Evolutionary conservation across 495 filamentous ascomycete species (phyloP), one percentile per base, ranked within the genome.

Genomic region (Aspergillus avenaceus): DNA sequence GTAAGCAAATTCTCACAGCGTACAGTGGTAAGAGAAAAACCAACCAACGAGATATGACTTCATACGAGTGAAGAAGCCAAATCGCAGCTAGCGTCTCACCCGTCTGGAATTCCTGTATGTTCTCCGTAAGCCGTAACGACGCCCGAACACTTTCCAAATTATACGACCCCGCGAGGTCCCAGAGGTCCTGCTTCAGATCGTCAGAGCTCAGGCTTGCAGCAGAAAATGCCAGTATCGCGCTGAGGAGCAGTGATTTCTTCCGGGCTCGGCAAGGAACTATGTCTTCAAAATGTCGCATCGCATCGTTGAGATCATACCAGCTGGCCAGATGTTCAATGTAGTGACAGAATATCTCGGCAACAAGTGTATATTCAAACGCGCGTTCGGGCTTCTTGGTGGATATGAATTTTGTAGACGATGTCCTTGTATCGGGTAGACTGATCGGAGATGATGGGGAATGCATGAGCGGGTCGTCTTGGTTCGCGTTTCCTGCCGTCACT

Each of bases 281-380:
- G n/a, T 55, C 60, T 9, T 54, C 47, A 44, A 70, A 71, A 18
- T 55, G 56, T 3, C 55, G 55, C 2, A 53, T 46, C n/a, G 44
- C 34, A 37, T 69, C 66, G 40, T 64, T 65, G 0, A 70, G 61
- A 52, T 70, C 67, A 52, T 67, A 74, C 65, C 70, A 74, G 0
- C 60, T 51, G 7, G 67, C 65, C 8, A 70, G 49, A 37, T 46
- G 27, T 8, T 28, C 38, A 9, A 67, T 62, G 49, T 71, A 74
- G 40, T 63, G 50, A 9, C 56, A 60, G 29, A 68, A 70, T 27
- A 65, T 44, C 14, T 18, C 21, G 11, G 63, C 58, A 27, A 66
- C 49, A 7, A 54, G 36, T 8, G 42, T 28, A 27, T 65, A 29
- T 22, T 61, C 25, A 1, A 70, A 31, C 13, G 62, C 58, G 21